phyloP scores from a whole-genome alignment of 352 stramenopile species.

The Globisporangium recalcitrans region DNA sequence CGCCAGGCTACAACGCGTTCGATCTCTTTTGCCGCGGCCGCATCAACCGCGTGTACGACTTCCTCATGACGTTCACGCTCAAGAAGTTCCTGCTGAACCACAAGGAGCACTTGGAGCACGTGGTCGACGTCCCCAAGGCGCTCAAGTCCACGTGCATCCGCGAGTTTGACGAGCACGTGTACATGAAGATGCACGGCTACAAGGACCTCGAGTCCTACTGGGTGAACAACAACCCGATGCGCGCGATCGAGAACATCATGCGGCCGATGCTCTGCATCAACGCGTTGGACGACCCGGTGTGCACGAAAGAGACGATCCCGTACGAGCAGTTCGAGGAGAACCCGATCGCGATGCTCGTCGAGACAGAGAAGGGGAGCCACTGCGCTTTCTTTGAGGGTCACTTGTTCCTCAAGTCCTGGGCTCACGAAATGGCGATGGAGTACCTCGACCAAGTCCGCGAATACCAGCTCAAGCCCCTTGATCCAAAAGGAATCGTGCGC shows the following conservation, averaged over 20 bases:
- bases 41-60: conserved; percentile 67
- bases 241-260: conserved; percentile 40
- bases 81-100: conserved; percentile 62
- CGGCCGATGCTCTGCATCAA: conserved; percentile 71
- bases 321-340: conserved; percentile 50
- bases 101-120: conserved; percentile 28
- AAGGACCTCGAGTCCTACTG: conserved; percentile 60
- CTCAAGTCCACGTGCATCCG: conserved; percentile 45
- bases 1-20: conserved; percentile 67
- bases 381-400: conserved; percentile 74
- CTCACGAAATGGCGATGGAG: conserved; percentile 41
- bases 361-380: conserved; percentile 58
- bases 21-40: conserved; percentile 62
- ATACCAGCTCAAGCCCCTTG: conserved; percentile 19
- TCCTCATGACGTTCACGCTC: conserved; percentile 67
- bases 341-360: conserved; percentile 44
- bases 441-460: conserved; percentile 57
- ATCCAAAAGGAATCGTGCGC: not conserved
- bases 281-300: conserved; percentile 72
- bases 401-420: conserved; percentile 60
- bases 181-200: conserved; percentile 79
- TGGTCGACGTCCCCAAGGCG: conserved; percentile 43
- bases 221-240: conserved; percentile 77
- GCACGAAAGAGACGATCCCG: conserved; percentile 64
- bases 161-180: conserved; percentile 75